Conservation (phyloP, 306 rosid genomes). For the Elaeagnus macrophylla region DNA sequence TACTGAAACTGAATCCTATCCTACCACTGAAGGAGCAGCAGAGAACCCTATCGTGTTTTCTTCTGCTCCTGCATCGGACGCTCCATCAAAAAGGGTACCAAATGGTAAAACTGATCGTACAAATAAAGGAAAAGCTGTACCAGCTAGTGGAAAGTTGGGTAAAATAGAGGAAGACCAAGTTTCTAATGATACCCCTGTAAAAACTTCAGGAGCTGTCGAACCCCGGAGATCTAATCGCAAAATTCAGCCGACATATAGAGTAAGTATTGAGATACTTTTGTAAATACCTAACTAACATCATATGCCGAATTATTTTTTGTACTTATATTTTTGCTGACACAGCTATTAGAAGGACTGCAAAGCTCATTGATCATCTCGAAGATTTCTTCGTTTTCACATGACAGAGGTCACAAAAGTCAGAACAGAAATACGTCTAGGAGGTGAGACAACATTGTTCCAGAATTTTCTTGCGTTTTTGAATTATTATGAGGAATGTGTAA, state of each 20-base stretch:
- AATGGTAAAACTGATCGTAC: conserved; percentile 41
- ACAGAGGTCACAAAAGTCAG: conserved; percentile 61
- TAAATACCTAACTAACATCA: not conserved
- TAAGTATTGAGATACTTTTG: conserved; percentile 28
- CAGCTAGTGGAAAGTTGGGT: conserved; percentile 48
- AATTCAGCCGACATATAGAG: conserved; percentile 96
- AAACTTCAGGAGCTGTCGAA: conserved; percentile 50
- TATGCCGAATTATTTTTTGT: not conserved
- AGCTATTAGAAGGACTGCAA: conserved; percentile 94
- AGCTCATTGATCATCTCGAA: conserved; percentile 76
- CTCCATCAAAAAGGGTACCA: conserved; percentile 36
- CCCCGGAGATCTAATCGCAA: conserved; percentile 91
- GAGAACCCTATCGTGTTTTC: conserved; percentile 44
- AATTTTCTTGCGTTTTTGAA: too few species aligned
- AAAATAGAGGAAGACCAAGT: conserved; percentile 54
- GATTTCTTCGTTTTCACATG: conserved; percentile 62
- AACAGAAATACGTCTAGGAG: conserved; percentile 48
- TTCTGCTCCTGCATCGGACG: conserved; percentile 36
- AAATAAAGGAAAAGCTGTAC: conserved; percentile 71
- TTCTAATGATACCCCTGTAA: conserved; percentile 33
- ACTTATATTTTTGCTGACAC: conserved; percentile 20
- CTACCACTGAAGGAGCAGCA: conserved; percentile 36
- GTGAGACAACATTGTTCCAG: conserved; percentile 26
- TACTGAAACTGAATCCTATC: conserved; percentile 32
- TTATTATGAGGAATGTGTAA: too few species aligned